Conservation (phyloP, 2,329 filamentous ascomycete genomes). For the Aureobasidium sp. region DNA sequence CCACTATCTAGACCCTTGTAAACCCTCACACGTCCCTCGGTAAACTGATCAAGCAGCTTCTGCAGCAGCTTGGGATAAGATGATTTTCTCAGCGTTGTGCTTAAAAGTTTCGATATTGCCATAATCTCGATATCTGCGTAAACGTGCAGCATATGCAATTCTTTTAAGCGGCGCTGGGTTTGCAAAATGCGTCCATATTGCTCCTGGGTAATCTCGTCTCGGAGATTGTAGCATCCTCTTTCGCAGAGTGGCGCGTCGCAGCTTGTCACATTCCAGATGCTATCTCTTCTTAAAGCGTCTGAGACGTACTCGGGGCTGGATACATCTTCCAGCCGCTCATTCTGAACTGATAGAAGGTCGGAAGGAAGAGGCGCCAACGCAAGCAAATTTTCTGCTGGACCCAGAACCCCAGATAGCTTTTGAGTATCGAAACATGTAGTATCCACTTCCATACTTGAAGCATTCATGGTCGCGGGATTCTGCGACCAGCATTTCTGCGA, state of each 20-base stretch:
- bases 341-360: background rate
- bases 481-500: slow-evolving; percentile 13
- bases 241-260: slow-evolving; percentile 11
- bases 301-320: slow-evolving; percentile 8
- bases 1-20: slow-evolving; percentile 15
- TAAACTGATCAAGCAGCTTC: slow-evolving; percentile 11
- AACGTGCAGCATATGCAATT: slow-evolving; percentile 13
- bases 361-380: background rate
- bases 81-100: slow-evolving; percentile 9
- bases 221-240: slow-evolving; percentile 10
- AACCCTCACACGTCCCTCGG: slow-evolving; percentile 8
- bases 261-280: slow-evolving; percentile 13
- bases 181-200: slow-evolving; percentile 13
- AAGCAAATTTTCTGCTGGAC: slow-evolving; percentile 11
- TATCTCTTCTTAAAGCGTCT: slow-evolving; percentile 2
- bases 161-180: slow-evolving; percentile 12
- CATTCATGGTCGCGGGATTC: background rate
- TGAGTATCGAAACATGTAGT: background rate
- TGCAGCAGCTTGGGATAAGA: slow-evolving; percentile 10
- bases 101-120: slow-evolving; percentile 3
- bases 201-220: slow-evolving; percentile 12
- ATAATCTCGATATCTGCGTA: slow-evolving; percentile 12
- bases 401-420: slow-evolving; percentile 10
- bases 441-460: background rate
- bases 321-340: background rate